Percentiles rank a stretch among this genome's conserved stretches.
Evolutionary conservation across 441 rosid species (phyloP).

Genomic region (Bruguiera hainesii): DNA sequence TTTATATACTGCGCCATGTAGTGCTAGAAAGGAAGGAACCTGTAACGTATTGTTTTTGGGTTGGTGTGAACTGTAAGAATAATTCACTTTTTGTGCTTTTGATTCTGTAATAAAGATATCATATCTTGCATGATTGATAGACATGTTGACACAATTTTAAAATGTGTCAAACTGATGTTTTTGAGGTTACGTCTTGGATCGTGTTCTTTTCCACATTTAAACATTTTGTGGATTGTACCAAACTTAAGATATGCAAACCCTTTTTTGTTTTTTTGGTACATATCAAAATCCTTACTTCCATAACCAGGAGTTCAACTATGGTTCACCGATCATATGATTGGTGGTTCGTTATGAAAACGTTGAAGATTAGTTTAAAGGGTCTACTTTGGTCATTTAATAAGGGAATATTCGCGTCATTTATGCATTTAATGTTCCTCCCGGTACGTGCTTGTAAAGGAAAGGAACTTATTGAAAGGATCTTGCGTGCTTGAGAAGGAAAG

Average conservation of each 20-base stretch:
- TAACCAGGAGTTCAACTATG: too few relatives aligned
- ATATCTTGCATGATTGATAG: neutral
- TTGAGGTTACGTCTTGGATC: too few relatives aligned
- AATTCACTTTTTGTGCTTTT: neutral
- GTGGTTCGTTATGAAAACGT: too few relatives aligned
- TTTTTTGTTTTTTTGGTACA: too few relatives aligned
- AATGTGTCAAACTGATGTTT: too few relatives aligned
- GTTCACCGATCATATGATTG: too few relatives aligned
- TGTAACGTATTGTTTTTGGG: constrained; percentile 5
- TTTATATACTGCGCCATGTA: neutral
- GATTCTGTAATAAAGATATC: neutral
- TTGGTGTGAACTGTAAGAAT: constrained; percentile 27
- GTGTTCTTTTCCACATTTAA: too few relatives aligned
- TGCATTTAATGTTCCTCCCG: neutral
- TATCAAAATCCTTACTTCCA: too few relatives aligned
- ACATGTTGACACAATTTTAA: too few relatives aligned
- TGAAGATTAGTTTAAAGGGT: too few relatives aligned
- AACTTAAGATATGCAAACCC: too few relatives aligned
- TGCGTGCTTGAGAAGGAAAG: constrained; percentile 27
- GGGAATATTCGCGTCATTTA: neutral
- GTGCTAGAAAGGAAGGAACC: neutral
- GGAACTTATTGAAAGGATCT: neutral
- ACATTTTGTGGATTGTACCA: too few relatives aligned
- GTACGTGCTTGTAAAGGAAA: neutral
- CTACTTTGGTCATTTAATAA: neutral